Percentiles rank a stretch among this genome's conserved stretches.
phyloP scores from a whole-genome alignment of 2,329 filamentous ascomycete genomes.

The Sarocladium strictum region DNA sequence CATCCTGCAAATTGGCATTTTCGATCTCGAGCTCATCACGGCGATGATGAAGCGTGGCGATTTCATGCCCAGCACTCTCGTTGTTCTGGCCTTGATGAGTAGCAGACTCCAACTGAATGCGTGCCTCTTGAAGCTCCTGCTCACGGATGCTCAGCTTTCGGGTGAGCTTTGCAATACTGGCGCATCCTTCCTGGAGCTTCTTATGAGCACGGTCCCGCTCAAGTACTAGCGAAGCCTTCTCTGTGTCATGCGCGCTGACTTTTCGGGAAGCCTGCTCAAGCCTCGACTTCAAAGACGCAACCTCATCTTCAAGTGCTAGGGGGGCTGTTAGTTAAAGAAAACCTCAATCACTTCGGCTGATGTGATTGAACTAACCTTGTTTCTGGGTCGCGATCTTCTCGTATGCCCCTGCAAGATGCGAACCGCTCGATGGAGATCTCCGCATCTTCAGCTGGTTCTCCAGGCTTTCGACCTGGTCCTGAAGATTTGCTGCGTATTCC shows the following conservation, averaged over 20 bases:
- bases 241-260: constrained; percentile 55
- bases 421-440: neutral
- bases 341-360: no score
- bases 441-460: constrained; percentile 38
- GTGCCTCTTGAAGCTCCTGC: constrained; percentile 36
- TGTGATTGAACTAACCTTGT: constrained; percentile 37
- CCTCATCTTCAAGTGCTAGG: constrained; percentile 51
- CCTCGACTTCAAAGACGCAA: constrained; percentile 54
- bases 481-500: constrained; percentile 46
- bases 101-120: constrained; percentile 34
- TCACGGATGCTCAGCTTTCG: constrained; percentile 34
- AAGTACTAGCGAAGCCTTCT: constrained; percentile 54
- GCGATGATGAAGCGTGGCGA: constrained; percentile 32
- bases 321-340: constrained; percentile 9
- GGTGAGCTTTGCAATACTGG: constrained; percentile 47
- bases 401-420: neutral
- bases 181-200: constrained; percentile 55
- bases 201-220: constrained; percentile 61
- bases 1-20: constrained; percentile 32
- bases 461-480: constrained; percentile 44
- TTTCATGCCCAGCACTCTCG: constrained; percentile 34
- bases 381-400: constrained; percentile 46
- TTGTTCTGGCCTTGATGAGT: constrained; percentile 32
- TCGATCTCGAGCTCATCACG: constrained; percentile 32
- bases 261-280: constrained; percentile 59